Conservation (phyloP, 2,329 filamentous ascomycete species). For the Apiospora kogelbergensis region DNA sequence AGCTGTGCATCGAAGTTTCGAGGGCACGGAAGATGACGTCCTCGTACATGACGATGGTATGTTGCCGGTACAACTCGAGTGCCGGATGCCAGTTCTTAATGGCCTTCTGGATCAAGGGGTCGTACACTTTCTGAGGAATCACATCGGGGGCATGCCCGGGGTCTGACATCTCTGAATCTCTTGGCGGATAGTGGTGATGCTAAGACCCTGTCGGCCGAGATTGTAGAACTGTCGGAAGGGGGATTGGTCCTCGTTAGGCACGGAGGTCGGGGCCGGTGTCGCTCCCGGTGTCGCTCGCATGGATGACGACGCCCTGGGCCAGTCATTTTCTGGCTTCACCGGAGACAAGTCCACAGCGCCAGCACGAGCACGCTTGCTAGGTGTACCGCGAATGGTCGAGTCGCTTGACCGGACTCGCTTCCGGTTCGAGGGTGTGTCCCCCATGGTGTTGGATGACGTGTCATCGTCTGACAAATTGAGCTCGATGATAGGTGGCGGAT, state of each 20-base stretch:
- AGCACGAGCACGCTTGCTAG: constrained; percentile 26
- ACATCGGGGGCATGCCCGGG: constrained; percentile 57
- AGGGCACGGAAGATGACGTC: constrained; percentile 47
- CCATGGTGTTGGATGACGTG: constrained; percentile 14
- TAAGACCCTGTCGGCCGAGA: constrained; percentile 42
- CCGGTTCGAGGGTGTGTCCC: constrained; percentile 20
- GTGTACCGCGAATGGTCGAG: constrained; percentile 28
- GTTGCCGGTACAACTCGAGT: constrained; percentile 46
- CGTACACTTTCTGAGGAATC: constrained; percentile 60
- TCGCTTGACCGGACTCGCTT: constrained; percentile 29
- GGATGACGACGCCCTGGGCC: background rate
- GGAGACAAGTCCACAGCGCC: constrained; percentile 19
- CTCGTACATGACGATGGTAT: constrained; percentile 49
- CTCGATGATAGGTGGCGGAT: constrained; percentile 26
- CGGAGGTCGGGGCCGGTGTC: background rate
- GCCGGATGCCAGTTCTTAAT: constrained; percentile 59
- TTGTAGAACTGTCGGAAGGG: constrained; percentile 40
- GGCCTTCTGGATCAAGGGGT: constrained; percentile 55
- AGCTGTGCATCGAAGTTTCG: constrained; percentile 42
- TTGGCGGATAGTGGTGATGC: constrained; percentile 50
- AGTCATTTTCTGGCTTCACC: background rate
- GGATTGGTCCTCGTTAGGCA: constrained; percentile 11
- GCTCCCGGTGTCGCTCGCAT: background rate
- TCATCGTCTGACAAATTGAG: constrained; percentile 29
- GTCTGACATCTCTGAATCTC: constrained; percentile 55